Evolutionary conservation across 1,284 basidiomycete species (phyloP), one percentile per base, ranked within the genome.

Genomic region (Pisolithus thermaeus): DNA sequence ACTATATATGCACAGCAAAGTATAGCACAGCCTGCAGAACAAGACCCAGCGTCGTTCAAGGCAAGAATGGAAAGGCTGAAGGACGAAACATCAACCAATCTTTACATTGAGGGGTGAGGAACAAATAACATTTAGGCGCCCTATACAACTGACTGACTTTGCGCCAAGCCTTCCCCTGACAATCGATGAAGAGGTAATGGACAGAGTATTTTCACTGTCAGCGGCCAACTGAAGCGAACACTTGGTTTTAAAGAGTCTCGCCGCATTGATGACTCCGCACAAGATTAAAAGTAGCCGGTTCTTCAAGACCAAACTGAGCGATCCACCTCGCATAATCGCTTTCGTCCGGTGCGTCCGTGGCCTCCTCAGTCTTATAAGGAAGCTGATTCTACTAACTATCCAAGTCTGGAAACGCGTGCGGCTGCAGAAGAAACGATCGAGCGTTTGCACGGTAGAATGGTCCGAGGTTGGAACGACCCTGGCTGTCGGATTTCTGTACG

Each of bases 371-470:
- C 39, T 23, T 39, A 35, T n/a, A 35, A 23, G 28, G 8, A 36
- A 28, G 28, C 12, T 3, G 20, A 9, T 49, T 49, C 7, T 11
- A 37, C 27, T 42, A 18, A 38, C 36, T 36, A 53, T 41, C 27
- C 5, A 55, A 88, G 87, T 49, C 70, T 89, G 35, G 85, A 88
- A 56, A 80, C 73, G 28, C 80, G 85, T 18, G 28, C 57, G 0
- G 84, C 83, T 0, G 87, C 86, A 2, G 83, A 87, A 59, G 84
- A 88, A 51, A 74, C 84, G 50, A 79, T 88, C 42, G 83, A 87
- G 55, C 76, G 81, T 35, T 71, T 89, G 32, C 85, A 89, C 63
- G 86, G 86, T 3, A 75, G 83, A 8, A 80, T 87, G 77, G 83
- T 89, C n/a, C 74, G 84, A 40, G 85, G 86, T 5, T 83, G 78